Conservation (phyloP, 1,139 yeast species). For the Candida dubliniensis region DNA sequence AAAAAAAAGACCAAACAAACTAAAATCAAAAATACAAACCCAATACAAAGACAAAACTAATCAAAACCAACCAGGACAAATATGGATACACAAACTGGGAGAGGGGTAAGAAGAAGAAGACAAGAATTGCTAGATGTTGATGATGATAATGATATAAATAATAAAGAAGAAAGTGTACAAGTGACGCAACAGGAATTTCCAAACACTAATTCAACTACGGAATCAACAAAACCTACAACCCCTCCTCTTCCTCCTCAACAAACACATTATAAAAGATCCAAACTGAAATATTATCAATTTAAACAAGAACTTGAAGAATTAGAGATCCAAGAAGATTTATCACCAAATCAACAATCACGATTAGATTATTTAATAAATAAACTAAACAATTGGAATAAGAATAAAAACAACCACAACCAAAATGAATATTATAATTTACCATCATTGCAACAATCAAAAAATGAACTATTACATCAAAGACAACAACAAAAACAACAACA, state of each 20-base stretch:
- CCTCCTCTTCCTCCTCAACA: neutral
- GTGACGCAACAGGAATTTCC: neutral
- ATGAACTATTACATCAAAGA: slow-evolving; percentile 27
- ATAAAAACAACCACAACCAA: neutral
- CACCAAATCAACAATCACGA: slow-evolving; percentile 7
- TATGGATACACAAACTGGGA: slow-evolving; percentile 17
- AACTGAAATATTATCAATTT: slow-evolving; percentile 46
- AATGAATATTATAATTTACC: no score
- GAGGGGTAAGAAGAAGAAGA: slow-evolving; percentile 21
- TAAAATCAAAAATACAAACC: no score
- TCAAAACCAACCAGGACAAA: neutral
- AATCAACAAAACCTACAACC: slow-evolving; percentile 1
- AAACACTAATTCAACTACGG: neutral
- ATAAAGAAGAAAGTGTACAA: slow-evolving; percentile 1
- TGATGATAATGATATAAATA: neutral
- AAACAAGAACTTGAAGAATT: slow-evolving; percentile 46
- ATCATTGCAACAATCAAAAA: slow-evolving; percentile 54
- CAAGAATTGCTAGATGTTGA: slow-evolving; percentile 1
- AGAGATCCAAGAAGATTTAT: slow-evolving; percentile 25
- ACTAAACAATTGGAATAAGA: slow-evolving; percentile 2
- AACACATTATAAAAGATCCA: slow-evolving; percentile 7
- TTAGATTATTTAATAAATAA: slow-evolving; percentile 5
- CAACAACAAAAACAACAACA: slow-evolving; percentile 25
- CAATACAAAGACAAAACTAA: no score
- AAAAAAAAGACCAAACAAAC: no score